Base-by-base conservation (phyloP, 306 rosid genomes). In the Corylus heterophylla region DNA sequence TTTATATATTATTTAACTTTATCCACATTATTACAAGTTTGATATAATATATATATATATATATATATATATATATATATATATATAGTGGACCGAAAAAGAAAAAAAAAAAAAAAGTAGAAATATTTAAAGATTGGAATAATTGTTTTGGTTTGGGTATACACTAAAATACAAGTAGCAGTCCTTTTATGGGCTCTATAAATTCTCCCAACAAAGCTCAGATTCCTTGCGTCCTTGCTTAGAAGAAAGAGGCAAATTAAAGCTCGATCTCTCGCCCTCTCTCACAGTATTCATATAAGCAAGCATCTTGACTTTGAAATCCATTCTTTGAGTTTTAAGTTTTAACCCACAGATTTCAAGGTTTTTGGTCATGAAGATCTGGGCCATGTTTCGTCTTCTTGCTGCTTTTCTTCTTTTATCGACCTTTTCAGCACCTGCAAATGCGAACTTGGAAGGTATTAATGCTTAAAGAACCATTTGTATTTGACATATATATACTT, bases 401-500 rank as follows among this genome's bases (percentile, higher is more conserved):
- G 5, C 85, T 50, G 74, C 88, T 66, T 71, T 77, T 72, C 64
- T 88, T n/a, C 37, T 89, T 64, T 18, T 81, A 9, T 74, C 81
- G 11, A 64, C 79, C 58, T 81, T 76, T 54, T 75, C 80, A 37
- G 55, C 85, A 54, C 81, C 84, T 12, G 39, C 82, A 31, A 75
- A 74, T n/a, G 89, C 92, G 16, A 93, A 93, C 89, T 75, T 78
- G 25, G 98, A 93, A 91, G 98, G 98, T 93, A 85, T 17, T 6
- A 5, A 4, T 59, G 49, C 11, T 54, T 29, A 20, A 18, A 55
- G 27, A 29, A 54, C 49, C 20, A 22, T 10, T 29, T 54, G 39
- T 50, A 42, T 67, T 48, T 7, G 12, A 54, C 63, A 6, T 20
- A 67, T 10, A 18, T 18, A 11, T 54, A 54, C 20, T 6, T 55